Evolutionary conservation across 768 basidiomycete genomes (phyloP), one percentile per base, ranked within the genome.

Genomic region (Galerina marginata): DNA sequence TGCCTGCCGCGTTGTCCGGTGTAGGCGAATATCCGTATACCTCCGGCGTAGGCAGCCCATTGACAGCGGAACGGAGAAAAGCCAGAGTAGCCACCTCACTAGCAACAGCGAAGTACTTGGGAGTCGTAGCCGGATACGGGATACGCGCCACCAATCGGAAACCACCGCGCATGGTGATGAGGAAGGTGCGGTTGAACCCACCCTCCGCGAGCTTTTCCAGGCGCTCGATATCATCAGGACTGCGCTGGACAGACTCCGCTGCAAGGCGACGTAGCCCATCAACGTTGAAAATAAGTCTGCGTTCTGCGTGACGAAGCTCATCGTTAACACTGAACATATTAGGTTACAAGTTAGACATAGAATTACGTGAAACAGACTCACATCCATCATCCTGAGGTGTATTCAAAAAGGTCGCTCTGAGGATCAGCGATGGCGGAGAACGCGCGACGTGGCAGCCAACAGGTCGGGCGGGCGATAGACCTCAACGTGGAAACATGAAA

Each of bases 81-180:
- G 44, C 68, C 72, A 83, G 74, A 4, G 81, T 83, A 16, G 81
- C 81, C 25, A 78, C 80, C 61, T 83, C 82, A 62, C 80, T 81
- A 6, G 82, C 80, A 15, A 78, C 66, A 46, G 72, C 70, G 66
- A 64, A 75, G 71, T 65, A 73, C 61, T 76, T 77, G 60, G 77
- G 80, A 9, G 69, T 63, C 38, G 72, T 73, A 16, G 61, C 54
- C 5, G 76, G 77, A 63, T 76, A 79, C 42, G 81, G 81, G 51
- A 81, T 72, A 26, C 77, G 77, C 0, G 79, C 80, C 5, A 82
- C 69, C 66, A 81, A 69, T 59, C 74, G 67, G 60, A 74, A 74
- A 45, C 67, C 70, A 61, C 69, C 70, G 55, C 70, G 65, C 56
- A 80, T 66, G 48, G 71, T 72, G 62, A 79, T 71, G 54, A 69